Percentiles rank a stretch among this genome's conserved stretches.
Conservation (phyloP, 2,329 filamentous ascomycete genomes). For the Exophiala sp. region DNA sequence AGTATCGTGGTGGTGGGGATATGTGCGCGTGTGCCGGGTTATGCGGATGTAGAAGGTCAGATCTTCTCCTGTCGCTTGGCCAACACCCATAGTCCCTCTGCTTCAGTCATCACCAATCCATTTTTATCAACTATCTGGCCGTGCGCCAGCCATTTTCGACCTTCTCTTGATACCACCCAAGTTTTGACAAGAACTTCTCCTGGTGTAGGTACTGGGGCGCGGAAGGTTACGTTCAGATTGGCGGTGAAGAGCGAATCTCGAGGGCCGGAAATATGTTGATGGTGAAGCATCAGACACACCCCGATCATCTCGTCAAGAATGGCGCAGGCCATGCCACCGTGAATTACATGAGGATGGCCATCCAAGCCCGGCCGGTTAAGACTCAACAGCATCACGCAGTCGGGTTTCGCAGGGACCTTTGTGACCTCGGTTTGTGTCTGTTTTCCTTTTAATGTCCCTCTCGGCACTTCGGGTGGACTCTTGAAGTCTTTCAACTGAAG, state of each 20-base stretch:
- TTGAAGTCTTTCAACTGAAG: conserved; percentile 34
- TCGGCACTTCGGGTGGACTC: conserved; percentile 24
- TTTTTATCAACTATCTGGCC: conserved; percentile 28
- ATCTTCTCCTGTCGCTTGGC: conserved; percentile 22
- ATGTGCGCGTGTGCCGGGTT: neutral
- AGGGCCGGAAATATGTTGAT: conserved; percentile 18
- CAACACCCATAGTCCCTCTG: conserved; percentile 27
- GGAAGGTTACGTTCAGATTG: conserved; percentile 27
- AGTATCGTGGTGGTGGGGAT: neutral
- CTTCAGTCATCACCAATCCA: conserved; percentile 27
- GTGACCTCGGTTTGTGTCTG: conserved; percentile 16
- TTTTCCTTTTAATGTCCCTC: conserved; percentile 18
- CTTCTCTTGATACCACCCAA: conserved; percentile 25
- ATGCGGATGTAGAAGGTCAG: too few relatives aligned
- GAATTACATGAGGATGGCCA: conserved; percentile 37
- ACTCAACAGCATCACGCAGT: conserved; percentile 36
- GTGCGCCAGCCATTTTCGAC: conserved; percentile 26
- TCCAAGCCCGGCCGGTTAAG: conserved; percentile 36
- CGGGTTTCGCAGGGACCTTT: conserved; percentile 29
- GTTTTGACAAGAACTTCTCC: conserved; percentile 23
- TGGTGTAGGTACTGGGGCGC: conserved; percentile 25
- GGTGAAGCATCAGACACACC: conserved; percentile 34
- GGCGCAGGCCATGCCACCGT: conserved; percentile 39
- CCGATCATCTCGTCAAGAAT: conserved; percentile 44
- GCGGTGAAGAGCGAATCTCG: conserved; percentile 26